Evolutionary conservation across 306 rosid species (phyloP), one percentile per base, ranked within the genome.

Genomic region (Acacia confusa): DNA sequence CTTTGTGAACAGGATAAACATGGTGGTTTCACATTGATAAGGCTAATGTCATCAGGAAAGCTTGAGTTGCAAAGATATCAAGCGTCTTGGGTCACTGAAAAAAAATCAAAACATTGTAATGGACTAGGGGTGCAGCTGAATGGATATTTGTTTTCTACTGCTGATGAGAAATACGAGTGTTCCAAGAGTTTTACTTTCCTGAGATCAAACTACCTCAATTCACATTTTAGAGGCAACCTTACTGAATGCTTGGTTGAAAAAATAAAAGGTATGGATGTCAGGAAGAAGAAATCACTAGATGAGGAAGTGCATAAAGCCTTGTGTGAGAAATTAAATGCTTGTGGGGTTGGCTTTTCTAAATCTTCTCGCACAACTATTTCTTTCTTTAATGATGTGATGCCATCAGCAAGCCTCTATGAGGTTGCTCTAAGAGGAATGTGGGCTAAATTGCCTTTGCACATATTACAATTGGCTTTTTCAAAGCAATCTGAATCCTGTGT

Each of bases 1-100:
- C 86, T 89, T 44, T 50, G 73, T 69, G 91, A 83, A 66, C 86
- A 87, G 6, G 82, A 89, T 79, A 84, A 88, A 60, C 78, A 85
- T 76, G 97, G 92, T 28, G 93, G 95, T n/a, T 91, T 92, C 84
- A 88, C 94, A 2, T 19, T 91, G 80, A 36, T 91, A 72, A 88
- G 95, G 79, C 88, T 91, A 41, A 67, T 86, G 86, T 89, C 91
- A 16, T 88, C 95, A 11, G 92, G 97, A 75, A 83, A 67, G 77
- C 86, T 92, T 81, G 97, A 92, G 81, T 82, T 83, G 76, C 95
- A 92, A 78, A 86, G 89, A 73, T 92, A 89, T 78, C 70, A 48
- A 36, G 91, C 97, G 25, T 84, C 91, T 2, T 82, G 87, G 92
- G 65, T 65, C 53, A 58, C 60, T 3, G 48, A 84, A 50, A 79